These are phyloP conservation scores for Clohesyomyces aquaticus DNA, from an alignment of 495 filamentous ascomycete species.

Conservation along the genomic window DNA sequence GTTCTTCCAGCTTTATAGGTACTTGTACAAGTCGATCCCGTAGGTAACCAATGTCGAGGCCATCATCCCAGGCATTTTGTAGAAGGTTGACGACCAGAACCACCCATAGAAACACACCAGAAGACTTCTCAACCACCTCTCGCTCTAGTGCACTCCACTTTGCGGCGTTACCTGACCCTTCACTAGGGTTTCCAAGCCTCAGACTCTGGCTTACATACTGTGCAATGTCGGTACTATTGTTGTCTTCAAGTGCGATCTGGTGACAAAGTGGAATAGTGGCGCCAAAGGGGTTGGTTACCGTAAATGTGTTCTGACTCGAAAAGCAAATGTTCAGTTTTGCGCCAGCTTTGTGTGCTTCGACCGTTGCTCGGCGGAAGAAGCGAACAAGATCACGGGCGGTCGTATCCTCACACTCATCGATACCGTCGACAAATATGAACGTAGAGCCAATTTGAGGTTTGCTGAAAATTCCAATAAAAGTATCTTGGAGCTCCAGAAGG, in stretches of 20 bases:
- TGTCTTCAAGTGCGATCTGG: not conserved
- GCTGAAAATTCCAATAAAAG: not conserved
- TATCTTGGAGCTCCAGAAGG: not conserved
- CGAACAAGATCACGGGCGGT: not conserved
- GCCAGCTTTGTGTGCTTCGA: not conserved
- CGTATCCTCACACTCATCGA: not conserved
- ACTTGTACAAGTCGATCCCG: not conserved
- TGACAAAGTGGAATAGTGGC: not conserved
- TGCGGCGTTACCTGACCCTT: too few species aligned
- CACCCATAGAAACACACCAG: constrained; percentile 7
- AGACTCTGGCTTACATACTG: not conserved
- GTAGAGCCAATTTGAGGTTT: not conserved
- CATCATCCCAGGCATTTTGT: not conserved
- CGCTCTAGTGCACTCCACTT: not conserved
- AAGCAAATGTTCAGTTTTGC: not conserved
- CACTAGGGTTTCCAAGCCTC: not conserved
- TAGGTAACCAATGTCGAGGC: not conserved
- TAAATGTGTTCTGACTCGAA: not conserved
- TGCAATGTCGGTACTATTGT: constrained; percentile 2
- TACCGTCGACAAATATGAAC: not conserved
- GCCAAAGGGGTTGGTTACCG: not conserved
- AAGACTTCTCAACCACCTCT: not conserved
- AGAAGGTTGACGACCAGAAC: not conserved
- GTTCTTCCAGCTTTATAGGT: not conserved
- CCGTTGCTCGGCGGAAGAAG: not conserved